Percentiles rank a stretch among this genome's conserved stretches.
Evolutionary conservation across 495 filamentous ascomycete genomes (phyloP).

Genomic region (Podospora bellae-mahoneyi): DNA sequence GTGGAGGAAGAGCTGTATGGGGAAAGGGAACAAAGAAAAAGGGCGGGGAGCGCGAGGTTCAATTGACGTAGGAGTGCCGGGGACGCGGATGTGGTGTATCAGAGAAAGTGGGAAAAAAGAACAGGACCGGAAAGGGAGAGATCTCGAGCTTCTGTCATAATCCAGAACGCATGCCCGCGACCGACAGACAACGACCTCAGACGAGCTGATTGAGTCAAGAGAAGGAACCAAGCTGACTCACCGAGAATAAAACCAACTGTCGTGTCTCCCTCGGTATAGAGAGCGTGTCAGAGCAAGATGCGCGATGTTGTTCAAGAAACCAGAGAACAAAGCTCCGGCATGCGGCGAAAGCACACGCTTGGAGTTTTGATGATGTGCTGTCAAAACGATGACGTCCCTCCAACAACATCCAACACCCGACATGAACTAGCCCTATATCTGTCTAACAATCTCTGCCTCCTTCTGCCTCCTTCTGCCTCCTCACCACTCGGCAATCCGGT

Average conservation of each 20-base stretch:
- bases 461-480: no score
- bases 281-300: background rate
- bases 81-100: background rate
- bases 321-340: background rate
- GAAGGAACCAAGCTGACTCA: background rate
- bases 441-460: background rate
- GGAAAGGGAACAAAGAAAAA: background rate
- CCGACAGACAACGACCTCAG: slow-evolving; percentile 1
- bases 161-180: background rate
- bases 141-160: background rate
- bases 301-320: background rate
- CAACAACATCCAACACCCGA: background rate
- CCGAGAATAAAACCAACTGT: background rate
- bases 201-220: background rate
- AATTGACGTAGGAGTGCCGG: background rate
- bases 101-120: background rate
- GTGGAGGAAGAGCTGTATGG: background rate
- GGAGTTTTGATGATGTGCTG: background rate
- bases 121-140: background rate
- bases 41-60: background rate
- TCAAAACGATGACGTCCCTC: background rate
- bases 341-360: background rate
- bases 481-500: background rate
- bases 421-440: background rate
- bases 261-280: background rate